These are phyloP conservation scores for Fusarium tanahbumbuense DNA, from an alignment of 2,329 filamentous ascomycete species.

Conservation along the genomic window DNA sequence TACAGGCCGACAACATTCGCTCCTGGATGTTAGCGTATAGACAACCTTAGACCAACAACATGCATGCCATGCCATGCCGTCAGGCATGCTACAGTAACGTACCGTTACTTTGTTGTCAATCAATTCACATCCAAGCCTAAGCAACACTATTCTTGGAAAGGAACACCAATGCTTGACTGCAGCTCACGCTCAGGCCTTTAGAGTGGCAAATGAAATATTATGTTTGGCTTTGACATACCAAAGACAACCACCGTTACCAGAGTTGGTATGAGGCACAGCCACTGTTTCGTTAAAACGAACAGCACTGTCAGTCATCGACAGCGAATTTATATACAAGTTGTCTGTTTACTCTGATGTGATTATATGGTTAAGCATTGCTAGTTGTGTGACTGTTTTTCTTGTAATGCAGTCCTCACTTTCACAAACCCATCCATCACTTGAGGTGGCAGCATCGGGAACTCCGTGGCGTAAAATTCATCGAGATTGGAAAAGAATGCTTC, in stretches of 20 bases:
- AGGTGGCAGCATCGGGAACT: background rate
- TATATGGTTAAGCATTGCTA: background rate
- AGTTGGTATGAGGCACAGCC: background rate
- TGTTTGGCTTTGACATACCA: background rate
- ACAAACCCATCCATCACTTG: background rate
- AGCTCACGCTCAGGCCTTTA: background rate
- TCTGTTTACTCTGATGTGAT: background rate
- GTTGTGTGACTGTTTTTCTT: background rate
- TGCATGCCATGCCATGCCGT: constrained; percentile 6
- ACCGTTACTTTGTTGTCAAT: background rate
- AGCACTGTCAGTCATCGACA: background rate
- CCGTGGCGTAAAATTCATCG: background rate
- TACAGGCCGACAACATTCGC: constrained; percentile 1
- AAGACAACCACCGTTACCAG: background rate
- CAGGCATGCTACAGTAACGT: background rate
- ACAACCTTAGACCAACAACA: constrained; percentile 7
- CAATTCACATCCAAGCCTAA: background rate
- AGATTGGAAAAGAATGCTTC: background rate
- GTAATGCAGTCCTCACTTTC: background rate
- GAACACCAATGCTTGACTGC: background rate
- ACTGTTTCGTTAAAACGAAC: background rate
- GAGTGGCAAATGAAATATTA: constrained; percentile 26
- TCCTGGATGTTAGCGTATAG: constrained; percentile 10
- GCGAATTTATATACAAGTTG: background rate
- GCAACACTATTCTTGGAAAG: background rate